A percentile compares a stretch with the other conserved stretches of the same genome.
Evolutionary conservation across 495 filamentous ascomycete species (phyloP).

Genomic region (Lasiosphaeria hispida): DNA sequence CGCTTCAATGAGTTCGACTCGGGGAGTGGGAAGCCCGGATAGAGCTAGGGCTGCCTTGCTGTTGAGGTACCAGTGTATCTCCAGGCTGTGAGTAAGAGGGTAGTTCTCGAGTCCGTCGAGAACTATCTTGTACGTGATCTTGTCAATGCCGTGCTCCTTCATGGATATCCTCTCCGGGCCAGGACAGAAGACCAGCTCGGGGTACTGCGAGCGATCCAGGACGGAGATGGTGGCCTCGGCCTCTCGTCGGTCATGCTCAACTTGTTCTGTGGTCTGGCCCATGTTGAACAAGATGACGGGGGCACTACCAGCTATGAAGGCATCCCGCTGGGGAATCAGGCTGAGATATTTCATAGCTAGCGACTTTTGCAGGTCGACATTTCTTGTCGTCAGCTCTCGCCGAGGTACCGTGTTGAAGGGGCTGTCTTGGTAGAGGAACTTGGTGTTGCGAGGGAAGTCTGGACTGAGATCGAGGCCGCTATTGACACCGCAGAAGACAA

Average conservation of each 20-base stretch:
- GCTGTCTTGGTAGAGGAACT: constrained; percentile 36
- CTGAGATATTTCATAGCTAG: constrained; percentile 29
- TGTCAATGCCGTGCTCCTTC: constrained; percentile 21
- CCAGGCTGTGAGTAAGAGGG: constrained; percentile 22
- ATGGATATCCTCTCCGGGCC: constrained; percentile 26
- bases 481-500: constrained; percentile 27
- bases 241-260: constrained; percentile 24
- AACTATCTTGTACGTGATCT: constrained; percentile 27
- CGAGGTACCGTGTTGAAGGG: constrained; percentile 44
- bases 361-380: constrained; percentile 28
- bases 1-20: constrained; percentile 18
- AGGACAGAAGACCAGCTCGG: constrained; percentile 29
- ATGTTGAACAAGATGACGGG: constrained; percentile 28
- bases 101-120: constrained; percentile 25
- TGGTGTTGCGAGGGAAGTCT: constrained; percentile 31
- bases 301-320: constrained; percentile 29
- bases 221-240: constrained; percentile 29
- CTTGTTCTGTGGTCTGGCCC: constrained; percentile 5
- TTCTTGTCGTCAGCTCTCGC: constrained; percentile 46
- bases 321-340: constrained; percentile 34
- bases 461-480: constrained; percentile 22
- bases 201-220: constrained; percentile 24
- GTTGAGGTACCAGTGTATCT: constrained; percentile 33
- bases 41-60: constrained; percentile 26
- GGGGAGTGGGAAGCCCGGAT: constrained; percentile 28